Conservation (phyloP, 768 basidiomycete genomes). For the Lactarius psammicola region DNA sequence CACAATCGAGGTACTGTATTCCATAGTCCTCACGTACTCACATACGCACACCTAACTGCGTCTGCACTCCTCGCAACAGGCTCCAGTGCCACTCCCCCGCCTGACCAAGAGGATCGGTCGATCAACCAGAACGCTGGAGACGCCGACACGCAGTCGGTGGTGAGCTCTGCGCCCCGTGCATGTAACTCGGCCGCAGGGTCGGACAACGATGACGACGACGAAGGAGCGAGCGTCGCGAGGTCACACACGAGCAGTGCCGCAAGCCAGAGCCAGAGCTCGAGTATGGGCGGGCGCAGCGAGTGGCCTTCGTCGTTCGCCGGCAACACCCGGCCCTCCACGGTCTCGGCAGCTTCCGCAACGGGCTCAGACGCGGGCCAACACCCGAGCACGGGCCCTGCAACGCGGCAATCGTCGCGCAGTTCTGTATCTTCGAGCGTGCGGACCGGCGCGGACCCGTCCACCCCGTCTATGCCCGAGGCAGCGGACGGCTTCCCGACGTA, state of each 20-base stretch:
- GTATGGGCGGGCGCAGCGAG: not conserved
- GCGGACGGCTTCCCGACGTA: not conserved
- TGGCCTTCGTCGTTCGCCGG: not conserved
- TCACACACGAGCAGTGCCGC: not conserved
- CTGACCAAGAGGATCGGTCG: not conserved
- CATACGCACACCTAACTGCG: not conserved
- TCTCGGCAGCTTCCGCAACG: not conserved
- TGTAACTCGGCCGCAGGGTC: not conserved
- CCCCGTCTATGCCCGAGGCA: not conserved
- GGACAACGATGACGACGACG: not conserved
- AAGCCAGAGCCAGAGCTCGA: not conserved
- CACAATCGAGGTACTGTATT: not conserved
- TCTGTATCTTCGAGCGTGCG: not conserved
- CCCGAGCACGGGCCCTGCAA: not conserved
- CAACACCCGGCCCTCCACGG: not conserved
- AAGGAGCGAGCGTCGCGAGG: not conserved
- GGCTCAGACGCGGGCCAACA: too few relatives aligned
- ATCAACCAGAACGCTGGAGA: not conserved
- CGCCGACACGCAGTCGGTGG: not conserved
- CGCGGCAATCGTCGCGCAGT: not conserved
- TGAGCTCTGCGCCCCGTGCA: conserved; percentile 1
- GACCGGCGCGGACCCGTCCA: not conserved
- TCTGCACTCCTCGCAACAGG: not conserved
- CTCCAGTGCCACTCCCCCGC: not conserved
- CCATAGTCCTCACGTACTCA: not conserved